Evolutionary conservation across 768 basidiomycete genomes (phyloP), one percentile per base, ranked within the genome.

Genomic region (Lentinula edodes): DNA sequence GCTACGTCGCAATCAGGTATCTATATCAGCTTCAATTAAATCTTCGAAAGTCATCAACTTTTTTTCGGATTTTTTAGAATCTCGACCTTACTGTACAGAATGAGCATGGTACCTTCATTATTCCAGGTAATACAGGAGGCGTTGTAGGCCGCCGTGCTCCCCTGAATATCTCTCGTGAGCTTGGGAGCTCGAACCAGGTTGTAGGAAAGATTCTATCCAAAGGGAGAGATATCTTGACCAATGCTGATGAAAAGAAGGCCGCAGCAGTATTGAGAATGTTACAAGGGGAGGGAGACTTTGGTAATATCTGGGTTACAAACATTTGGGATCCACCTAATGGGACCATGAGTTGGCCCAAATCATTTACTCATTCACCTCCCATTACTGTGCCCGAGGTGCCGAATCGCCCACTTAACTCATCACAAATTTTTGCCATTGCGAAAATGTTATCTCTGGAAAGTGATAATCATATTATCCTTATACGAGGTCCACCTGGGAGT

Each of bases 401-500:
- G 15, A 16, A 60, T 45, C 69, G 63, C 58, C 60, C 60, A 51
- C 70, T 82, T 15, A 85, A 83, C 67, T 13, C 65, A 28, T 83
- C 82, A 18, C 83, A 85, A 64, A 76, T 76, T 62, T 62, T 46
- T 20, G 81, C 81, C 61, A 76, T 83, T 34, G 76, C 82, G 39
- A 68, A 73, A 1, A 83, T 85, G 82, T 69, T 80, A 13, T 78
- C 79, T 10, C 45, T 66, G 2, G 56, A 65, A 8, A 71, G 77
- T 61, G 58, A 68, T 3, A 63, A 79, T 56, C 69, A 76, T 20
- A 73, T 82, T 51, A 75, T 75, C 6, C 70, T 83, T 20, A 67
- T 84, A 23, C 81, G 82, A 62, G 79, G 79, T 10, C 87, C 86
- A 38, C 86, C 87, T 63, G 87, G 87, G 0, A 88, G 86, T 60